These are phyloP conservation scores for Saturnispora dispora DNA, from an alignment of 805 yeast genomes.

Conservation along the genomic window DNA sequence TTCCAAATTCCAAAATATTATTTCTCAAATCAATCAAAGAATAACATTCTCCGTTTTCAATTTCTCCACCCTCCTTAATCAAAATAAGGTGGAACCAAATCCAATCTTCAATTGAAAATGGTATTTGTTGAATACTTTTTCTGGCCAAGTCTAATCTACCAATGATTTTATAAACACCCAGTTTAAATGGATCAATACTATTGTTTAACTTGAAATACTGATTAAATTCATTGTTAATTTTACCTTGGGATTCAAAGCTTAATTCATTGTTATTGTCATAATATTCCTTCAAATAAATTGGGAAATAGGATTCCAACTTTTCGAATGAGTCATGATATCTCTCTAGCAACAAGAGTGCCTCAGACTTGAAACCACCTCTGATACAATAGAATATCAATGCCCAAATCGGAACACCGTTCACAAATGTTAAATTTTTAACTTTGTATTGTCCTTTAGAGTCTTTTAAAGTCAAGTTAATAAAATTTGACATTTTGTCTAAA, in stretches of 20 bases:
- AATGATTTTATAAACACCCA: slow-evolving; percentile 80
- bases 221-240: slow-evolving; percentile 71
- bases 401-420: slow-evolving; percentile 92
- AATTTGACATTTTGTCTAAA: slow-evolving; percentile 26
- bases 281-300: slow-evolving; percentile 66
- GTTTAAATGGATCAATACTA: slow-evolving; percentile 80
- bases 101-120: slow-evolving; percentile 90
- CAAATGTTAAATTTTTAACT: slow-evolving; percentile 45
- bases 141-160: slow-evolving; percentile 80
- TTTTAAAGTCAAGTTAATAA: slow-evolving; percentile 39
- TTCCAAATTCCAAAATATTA: slow-evolving; percentile 61
- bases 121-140: slow-evolving; percentile 55
- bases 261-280: slow-evolving; percentile 48
- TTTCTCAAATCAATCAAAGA: slow-evolving; percentile 66
- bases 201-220: slow-evolving; percentile 62
- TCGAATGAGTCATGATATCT: slow-evolving; percentile 64
- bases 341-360: slow-evolving; percentile 62
- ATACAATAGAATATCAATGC: slow-evolving; percentile 76
- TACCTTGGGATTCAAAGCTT: slow-evolving; percentile 57
- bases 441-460: slow-evolving; percentile 38
- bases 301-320: slow-evolving; percentile 78
- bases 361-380: slow-evolving; percentile 74
- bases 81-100: slow-evolving; percentile 85
- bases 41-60: slow-evolving; percentile 57
- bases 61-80: slow-evolving; percentile 48